Evolutionary conservation across 352 stramenopile genomes (phyloP).

Genomic region (Peronospora farinosa): DNA sequence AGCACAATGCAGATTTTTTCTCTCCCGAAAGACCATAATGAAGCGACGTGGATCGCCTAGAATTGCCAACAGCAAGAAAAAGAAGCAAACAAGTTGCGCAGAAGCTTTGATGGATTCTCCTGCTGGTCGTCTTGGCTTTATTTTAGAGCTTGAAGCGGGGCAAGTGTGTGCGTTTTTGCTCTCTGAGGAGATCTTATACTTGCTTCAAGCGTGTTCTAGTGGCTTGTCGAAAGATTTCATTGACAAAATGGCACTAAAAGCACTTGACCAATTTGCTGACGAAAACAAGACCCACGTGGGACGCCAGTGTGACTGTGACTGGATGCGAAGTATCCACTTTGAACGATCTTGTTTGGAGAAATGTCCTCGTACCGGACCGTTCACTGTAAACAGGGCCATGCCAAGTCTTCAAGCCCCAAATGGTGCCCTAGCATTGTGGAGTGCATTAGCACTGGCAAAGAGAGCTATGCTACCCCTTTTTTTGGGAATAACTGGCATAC

Average conservation of each 20-base stretch:
- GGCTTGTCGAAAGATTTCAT: constrained; percentile 2
- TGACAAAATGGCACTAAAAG: not conserved
- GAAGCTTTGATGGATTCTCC: not conserved
- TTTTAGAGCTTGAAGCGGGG: constrained; percentile 6
- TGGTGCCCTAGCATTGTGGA: not conserved
- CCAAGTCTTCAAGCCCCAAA: not conserved
- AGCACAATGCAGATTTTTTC: not conserved
- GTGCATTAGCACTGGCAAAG: not conserved
- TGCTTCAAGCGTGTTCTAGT: not conserved
- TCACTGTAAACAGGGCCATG: constrained; percentile 1
- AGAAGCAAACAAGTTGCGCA: not conserved
- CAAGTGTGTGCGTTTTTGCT: constrained; percentile 3
- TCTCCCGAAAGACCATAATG: not conserved
- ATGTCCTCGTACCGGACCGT: not conserved
- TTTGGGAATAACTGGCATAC: not conserved
- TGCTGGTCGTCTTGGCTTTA: constrained; percentile 1
- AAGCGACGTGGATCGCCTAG: not conserved
- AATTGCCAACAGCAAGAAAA: not conserved
- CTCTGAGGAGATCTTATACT: not conserved
- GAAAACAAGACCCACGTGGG: constrained; percentile 11
- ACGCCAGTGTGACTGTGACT: constrained; percentile 12
- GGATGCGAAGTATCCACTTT: constrained; percentile 14
- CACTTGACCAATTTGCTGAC: constrained; percentile 5
- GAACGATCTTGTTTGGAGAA: not conserved
- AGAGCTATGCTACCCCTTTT: not conserved